Evolutionary conservation across 1,284 basidiomycete genomes (phyloP).

Genomic region (Schizophyllum amplum): DNA sequence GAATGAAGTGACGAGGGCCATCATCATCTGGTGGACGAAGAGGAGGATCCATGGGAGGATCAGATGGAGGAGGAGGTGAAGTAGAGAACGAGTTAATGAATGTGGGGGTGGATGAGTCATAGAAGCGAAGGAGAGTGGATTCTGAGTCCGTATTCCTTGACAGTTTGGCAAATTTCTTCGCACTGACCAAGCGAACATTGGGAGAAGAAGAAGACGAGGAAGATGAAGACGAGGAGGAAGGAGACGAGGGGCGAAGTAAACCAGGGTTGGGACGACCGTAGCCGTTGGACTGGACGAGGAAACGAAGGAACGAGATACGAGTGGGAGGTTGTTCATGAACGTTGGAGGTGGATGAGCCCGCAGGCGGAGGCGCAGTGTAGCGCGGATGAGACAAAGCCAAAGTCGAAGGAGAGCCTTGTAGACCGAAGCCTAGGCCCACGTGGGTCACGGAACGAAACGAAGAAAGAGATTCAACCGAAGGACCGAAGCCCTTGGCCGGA

Average conservation of each 20-base stretch:
- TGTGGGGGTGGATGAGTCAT: background rate
- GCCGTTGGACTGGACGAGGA: background rate
- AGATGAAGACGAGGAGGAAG: too few relatives aligned
- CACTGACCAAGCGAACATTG: too few relatives aligned
- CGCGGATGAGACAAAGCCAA: background rate
- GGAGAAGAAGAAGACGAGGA: background rate
- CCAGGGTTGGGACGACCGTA: background rate
- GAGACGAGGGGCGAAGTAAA: background rate
- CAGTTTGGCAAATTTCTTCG: too few relatives aligned
- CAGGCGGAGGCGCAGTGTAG: background rate
- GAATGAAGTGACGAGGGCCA: background rate
- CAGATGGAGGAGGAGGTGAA: background rate
- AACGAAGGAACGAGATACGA: background rate
- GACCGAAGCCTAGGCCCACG: background rate
- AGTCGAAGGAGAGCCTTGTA: background rate
- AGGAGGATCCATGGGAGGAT: background rate
- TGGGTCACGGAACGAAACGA: background rate
- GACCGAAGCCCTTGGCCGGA: background rate
- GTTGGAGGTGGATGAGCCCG: too few relatives aligned
- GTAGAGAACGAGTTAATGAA: background rate
- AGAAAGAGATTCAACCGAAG: background rate
- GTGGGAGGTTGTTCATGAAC: background rate
- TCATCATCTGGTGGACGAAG: background rate
- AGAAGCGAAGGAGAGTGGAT: background rate
- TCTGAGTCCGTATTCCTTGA: too few relatives aligned